Evolutionary conservation across 1,284 basidiomycete species (phyloP).

Genomic region (Irpex lacteus): DNA sequence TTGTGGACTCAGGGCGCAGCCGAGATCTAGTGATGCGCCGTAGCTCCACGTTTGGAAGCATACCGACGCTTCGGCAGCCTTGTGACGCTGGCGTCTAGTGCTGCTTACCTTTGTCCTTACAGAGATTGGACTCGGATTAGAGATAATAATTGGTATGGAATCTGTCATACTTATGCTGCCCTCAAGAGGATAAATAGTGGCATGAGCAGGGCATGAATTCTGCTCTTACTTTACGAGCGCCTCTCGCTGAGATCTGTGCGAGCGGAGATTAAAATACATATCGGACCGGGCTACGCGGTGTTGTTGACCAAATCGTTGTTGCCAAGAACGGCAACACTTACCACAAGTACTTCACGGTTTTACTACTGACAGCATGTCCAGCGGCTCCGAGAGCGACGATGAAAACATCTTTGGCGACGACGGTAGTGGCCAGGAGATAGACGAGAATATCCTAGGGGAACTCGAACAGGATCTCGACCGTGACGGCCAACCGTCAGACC

Average conservation of each 20-base stretch:
- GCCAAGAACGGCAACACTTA: neutral
- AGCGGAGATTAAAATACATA: neutral
- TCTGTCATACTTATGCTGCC: too few relatives aligned
- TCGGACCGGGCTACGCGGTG: neutral
- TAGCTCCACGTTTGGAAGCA: too few relatives aligned
- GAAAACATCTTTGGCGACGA: constrained; percentile 46
- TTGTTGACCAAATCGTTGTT: neutral
- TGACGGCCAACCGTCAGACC: constrained; percentile 38
- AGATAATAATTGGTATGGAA: too few relatives aligned
- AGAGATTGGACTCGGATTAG: too few relatives aligned
- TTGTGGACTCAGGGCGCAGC: neutral
- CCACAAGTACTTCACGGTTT: neutral
- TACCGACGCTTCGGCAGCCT: too few relatives aligned
- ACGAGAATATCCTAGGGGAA: constrained; percentile 52
- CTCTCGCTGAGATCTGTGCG: too few relatives aligned
- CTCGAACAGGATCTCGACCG: constrained; percentile 47
- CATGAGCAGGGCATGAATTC: too few relatives aligned
- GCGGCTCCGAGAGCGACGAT: constrained; percentile 63
- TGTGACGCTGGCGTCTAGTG: too few relatives aligned
- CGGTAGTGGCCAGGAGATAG: constrained; percentile 44
- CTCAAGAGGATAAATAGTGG: too few relatives aligned
- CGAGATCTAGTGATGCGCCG: too few relatives aligned
- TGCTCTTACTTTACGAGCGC: too few relatives aligned
- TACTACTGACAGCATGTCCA: constrained; percentile 39
- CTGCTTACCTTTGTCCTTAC: too few relatives aligned